These are phyloP conservation scores for Parietaria judaica DNA, from an alignment of 306 rosid genomes.

Conservation along the genomic window DNA sequence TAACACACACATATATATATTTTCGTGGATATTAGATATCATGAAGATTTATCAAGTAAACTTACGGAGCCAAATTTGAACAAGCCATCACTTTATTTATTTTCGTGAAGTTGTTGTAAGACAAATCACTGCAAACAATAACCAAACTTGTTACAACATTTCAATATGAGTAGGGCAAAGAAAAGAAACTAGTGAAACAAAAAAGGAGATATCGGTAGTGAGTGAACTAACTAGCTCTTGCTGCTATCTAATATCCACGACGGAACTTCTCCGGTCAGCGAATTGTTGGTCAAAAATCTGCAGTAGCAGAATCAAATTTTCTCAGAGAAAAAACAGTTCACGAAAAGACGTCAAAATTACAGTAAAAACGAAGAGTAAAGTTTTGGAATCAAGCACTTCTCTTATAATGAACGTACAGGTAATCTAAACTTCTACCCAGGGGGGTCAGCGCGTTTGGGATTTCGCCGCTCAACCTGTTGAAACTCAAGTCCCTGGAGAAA, in stretches of 20 bases:
- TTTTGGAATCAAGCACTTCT: neutral
- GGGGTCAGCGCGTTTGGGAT: conserved; percentile 36
- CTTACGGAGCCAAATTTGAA: conserved; percentile 9
- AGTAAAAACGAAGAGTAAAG: neutral
- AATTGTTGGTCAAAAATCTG: conserved; percentile 71
- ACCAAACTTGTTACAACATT: conserved; percentile 3
- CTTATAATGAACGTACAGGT: conserved; percentile 18
- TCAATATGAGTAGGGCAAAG: no score
- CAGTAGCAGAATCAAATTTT: conserved; percentile 8
- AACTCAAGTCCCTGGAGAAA: conserved; percentile 65
- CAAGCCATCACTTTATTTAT: conserved; percentile 8
- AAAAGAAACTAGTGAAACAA: conserved; percentile 1
- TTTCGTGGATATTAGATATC: no score
- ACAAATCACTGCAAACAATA: conserved; percentile 63
- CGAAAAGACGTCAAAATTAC: neutral
- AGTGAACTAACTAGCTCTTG: conserved; percentile 32
- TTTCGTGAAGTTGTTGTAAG: conserved; percentile 65
- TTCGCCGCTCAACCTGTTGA: conserved; percentile 53
- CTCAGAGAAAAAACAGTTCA: neutral
- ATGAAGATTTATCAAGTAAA: neutral
- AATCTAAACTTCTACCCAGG: neutral
- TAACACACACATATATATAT: neutral
- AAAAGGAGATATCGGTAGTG: neutral
- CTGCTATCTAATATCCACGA: conserved; percentile 31
- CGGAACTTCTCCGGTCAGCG: conserved; percentile 52